Conservation (phyloP, 306 rosid species). For the Pachyrhizus erosus region DNA sequence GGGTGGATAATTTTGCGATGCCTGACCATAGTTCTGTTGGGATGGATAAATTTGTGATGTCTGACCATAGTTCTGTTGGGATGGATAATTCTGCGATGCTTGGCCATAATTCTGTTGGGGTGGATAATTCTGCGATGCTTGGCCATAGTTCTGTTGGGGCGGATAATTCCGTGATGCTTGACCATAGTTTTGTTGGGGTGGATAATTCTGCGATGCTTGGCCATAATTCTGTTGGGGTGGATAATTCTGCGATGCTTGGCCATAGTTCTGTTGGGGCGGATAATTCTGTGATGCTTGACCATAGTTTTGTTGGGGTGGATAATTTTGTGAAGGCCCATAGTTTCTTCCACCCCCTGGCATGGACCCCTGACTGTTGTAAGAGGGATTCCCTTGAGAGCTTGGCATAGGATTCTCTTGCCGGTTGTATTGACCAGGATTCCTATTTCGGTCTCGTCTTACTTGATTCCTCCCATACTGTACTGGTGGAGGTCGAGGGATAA, state of each 20-base stretch:
- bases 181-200: constrained; percentile 51
- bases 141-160: constrained; percentile 40
- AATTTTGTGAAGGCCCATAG: constrained; percentile 57
- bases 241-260: constrained; percentile 44
- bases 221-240: constrained; percentile 47
- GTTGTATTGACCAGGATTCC: constrained; percentile 53
- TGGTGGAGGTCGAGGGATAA: constrained; percentile 89
- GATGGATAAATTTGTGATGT: constrained; percentile 35
- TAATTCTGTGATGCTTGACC: constrained; percentile 46
- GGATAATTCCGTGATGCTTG: constrained; percentile 37
- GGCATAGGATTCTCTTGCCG: constrained; percentile 46
- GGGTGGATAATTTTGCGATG: constrained; percentile 36
- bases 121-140: constrained; percentile 48
- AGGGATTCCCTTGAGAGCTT: constrained; percentile 54
- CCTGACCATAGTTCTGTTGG: constrained; percentile 52
- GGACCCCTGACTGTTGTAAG: constrained; percentile 51
- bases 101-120: constrained; percentile 54
- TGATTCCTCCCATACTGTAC: constrained; percentile 70
- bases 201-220: constrained; percentile 29
- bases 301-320: constrained; percentile 55
- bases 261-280: constrained; percentile 52
- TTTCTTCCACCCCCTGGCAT: constrained; percentile 64
- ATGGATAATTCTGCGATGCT: constrained; percentile 29
- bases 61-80: constrained; percentile 45
- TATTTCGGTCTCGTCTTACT: constrained; percentile 57